Conservation (phyloP, 2,329 filamentous ascomycete genomes). For the Penicillium sp. region DNA sequence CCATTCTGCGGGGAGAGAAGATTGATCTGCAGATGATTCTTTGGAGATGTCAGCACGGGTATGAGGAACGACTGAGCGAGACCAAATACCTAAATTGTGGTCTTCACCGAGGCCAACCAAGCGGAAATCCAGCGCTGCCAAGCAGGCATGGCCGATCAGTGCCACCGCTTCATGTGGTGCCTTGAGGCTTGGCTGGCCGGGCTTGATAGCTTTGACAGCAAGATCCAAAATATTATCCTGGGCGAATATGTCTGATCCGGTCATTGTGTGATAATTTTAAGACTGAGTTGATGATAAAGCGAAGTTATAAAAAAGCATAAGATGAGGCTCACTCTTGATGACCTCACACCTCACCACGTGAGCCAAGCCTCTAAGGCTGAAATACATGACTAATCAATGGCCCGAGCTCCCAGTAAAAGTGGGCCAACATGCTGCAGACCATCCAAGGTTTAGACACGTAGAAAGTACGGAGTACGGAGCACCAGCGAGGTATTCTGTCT, state of each 20-base stretch:
- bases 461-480: too few species aligned
- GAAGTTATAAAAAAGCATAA: not conserved
- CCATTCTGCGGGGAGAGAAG: constrained; percentile 72
- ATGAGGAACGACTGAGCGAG: not conserved
- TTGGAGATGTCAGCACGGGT: constrained; percentile 16
- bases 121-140: constrained; percentile 77
- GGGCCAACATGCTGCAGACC: too few species aligned
- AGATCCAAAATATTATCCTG: constrained; percentile 34
- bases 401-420: too few species aligned
- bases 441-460: too few species aligned
- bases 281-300: not conserved
- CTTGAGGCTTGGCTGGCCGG: constrained; percentile 34
- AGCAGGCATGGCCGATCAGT: constrained; percentile 79
- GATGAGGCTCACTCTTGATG: not conserved
- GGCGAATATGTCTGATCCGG: constrained; percentile 25
- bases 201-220: constrained; percentile 33
- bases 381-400: too few species aligned
- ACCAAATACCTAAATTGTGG: constrained; percentile 62
- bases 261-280: constrained; percentile 9
- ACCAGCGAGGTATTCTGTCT: not conserved
- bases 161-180: constrained; percentile 76
- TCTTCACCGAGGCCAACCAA: constrained; percentile 84
- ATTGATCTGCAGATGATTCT: constrained; percentile 27
- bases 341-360: not conserved
- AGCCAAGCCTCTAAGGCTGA: not conserved